These are phyloP conservation scores for Irpex lacteus DNA, from an alignment of 1,284 basidiomycete genomes.

Conservation along the genomic window DNA sequence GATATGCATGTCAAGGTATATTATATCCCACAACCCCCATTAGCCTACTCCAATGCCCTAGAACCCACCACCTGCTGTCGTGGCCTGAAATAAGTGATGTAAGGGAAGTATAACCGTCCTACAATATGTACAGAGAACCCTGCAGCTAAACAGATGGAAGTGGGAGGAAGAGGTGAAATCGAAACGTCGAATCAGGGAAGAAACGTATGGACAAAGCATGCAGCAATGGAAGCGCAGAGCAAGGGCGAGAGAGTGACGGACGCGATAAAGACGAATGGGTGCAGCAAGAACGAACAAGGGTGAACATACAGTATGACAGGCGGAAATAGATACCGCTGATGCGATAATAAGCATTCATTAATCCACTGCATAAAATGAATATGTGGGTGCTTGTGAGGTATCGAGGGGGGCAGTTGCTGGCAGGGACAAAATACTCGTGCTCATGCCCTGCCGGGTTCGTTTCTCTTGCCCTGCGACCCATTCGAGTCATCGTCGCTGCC, in stretches of 20 bases:
- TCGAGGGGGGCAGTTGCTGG: neutral
- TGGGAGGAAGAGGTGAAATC: neutral
- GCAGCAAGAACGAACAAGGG: neutral
- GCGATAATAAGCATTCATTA: neutral
- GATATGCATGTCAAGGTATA: neutral
- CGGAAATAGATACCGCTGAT: neutral
- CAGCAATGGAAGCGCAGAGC: neutral
- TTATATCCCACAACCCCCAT: neutral
- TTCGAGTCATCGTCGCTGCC: slow-evolving; percentile 34
- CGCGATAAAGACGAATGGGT: neutral
- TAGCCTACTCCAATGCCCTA: neutral
- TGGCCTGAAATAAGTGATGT: neutral
- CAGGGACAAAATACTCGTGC: slow-evolving; percentile 1
- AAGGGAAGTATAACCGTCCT: slow-evolving; percentile 2
- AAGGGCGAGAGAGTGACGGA: neutral
- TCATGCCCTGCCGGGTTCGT: slow-evolving; percentile 26
- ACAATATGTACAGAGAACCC: slow-evolving; percentile 3
- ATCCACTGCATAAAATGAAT: neutral
- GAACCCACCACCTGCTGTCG: neutral
- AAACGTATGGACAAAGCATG: neutral
- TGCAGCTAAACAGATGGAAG: neutral
- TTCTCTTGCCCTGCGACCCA: slow-evolving; percentile 31
- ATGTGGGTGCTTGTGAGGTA: neutral
- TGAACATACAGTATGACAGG: neutral
- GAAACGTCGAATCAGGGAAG: neutral